Evolutionary conservation across 306 rosid genomes (phyloP).

Genomic region (Coriaria nepalensis): DNA sequence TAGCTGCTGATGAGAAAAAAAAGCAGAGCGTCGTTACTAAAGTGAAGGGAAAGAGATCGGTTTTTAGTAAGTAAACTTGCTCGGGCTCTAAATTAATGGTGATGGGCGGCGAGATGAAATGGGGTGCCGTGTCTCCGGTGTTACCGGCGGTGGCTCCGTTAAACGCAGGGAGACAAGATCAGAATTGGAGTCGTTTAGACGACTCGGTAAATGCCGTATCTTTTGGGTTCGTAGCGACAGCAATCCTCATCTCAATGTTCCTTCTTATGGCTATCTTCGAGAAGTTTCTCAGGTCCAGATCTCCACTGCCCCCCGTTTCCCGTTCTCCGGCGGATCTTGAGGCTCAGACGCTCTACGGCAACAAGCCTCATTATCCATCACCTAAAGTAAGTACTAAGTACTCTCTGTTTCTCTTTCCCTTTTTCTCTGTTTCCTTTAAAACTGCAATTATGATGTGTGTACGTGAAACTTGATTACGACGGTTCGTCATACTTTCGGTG

Average conservation of each 20-base stretch:
- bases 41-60: neutral
- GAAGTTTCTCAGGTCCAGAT: constrained; percentile 44
- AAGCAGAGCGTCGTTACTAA: neutral
- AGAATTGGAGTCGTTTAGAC: constrained; percentile 40
- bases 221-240: constrained; percentile 68
- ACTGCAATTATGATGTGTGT: constrained; percentile 3
- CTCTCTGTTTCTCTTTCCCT: constrained; percentile 5
- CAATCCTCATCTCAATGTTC: constrained; percentile 62
- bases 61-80: neutral
- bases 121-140: constrained; percentile 20
- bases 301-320: constrained; percentile 18
- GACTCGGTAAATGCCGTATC: constrained; percentile 48
- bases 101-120: constrained; percentile 24
- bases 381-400: constrained; percentile 28
- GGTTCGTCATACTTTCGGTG: neutral
- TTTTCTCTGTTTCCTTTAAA: neutral
- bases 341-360: constrained; percentile 18
- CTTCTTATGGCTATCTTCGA: constrained; percentile 64
- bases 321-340: constrained; percentile 31
- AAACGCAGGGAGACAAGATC: constrained; percentile 30
- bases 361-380: constrained; percentile 28
- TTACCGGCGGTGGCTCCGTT: constrained; percentile 29
- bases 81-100: neutral
- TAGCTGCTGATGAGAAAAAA: neutral
- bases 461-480: constrained; percentile 3